phyloP scores from a whole-genome alignment of 768 basidiomycete genomes.

The Naganishia antarctica region DNA sequence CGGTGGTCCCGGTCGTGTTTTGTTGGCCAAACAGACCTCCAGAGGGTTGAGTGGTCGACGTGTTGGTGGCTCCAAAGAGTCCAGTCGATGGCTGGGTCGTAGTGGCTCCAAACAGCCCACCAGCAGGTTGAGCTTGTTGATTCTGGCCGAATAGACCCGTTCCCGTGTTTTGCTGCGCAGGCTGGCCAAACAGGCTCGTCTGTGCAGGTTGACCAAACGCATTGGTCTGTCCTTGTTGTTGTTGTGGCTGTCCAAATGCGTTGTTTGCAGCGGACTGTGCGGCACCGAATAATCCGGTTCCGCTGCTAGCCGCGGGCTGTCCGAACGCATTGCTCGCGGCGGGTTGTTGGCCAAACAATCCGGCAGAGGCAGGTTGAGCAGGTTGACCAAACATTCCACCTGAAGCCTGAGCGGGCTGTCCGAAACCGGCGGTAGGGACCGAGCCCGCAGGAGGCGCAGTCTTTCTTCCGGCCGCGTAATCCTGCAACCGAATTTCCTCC shows the following conservation, averaged over 20 bases:
- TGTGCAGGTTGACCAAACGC: conserved; percentile 32
- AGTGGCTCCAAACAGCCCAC: conserved; percentile 53
- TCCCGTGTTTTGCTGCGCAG: conserved; percentile 33
- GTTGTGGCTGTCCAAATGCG: conserved; percentile 41
- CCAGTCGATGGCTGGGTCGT: conserved; percentile 18
- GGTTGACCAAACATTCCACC: conserved; percentile 43
- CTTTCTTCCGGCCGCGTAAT: conserved; percentile 70
- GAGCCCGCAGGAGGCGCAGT: conserved; percentile 48
- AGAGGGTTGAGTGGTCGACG: conserved; percentile 24
- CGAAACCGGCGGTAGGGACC: conserved; percentile 30
- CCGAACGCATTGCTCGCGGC: conserved; percentile 18
- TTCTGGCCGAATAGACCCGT: conserved; percentile 30
- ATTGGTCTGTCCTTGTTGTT: conserved; percentile 35
- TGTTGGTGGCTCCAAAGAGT: conserved; percentile 22
- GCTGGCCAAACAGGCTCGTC: conserved; percentile 31
- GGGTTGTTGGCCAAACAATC: conserved; percentile 15
- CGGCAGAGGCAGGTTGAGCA: conserved; percentile 37
- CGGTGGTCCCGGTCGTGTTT: conserved; percentile 37
- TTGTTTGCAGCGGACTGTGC: conserved; percentile 44
- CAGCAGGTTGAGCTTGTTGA: conserved; percentile 28
- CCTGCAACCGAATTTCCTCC: conserved; percentile 74
- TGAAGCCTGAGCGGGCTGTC: conserved; percentile 33
- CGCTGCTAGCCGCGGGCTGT: conserved; percentile 18
- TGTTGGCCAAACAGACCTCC: conserved; percentile 47
- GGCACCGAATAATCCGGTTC: conserved; percentile 34